phyloP scores from a whole-genome alignment of 495 filamentous ascomycete species.

The Aspergillus steynii region DNA sequence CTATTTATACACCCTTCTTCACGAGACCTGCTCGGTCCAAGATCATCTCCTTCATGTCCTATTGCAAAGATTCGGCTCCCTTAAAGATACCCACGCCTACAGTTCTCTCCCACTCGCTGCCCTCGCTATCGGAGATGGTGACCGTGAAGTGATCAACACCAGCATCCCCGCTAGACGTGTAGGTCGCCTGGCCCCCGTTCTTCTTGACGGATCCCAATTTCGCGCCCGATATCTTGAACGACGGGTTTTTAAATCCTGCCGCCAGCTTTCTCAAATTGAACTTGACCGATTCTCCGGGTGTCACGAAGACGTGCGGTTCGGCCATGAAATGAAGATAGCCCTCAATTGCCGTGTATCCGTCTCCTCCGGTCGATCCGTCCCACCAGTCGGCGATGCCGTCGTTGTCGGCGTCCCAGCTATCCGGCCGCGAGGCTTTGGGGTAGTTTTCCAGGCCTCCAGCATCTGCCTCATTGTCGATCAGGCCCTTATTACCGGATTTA shows the following conservation, averaged over 20 bases:
- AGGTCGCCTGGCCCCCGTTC: not conserved
- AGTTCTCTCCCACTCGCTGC: slow-evolving; percentile 8
- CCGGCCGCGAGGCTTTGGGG: slow-evolving; percentile 5
- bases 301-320: slow-evolving; percentile 10
- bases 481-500: slow-evolving; percentile 9
- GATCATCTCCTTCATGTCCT: not conserved
- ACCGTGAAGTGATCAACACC: slow-evolving; percentile 9
- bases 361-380: slow-evolving; percentile 10
- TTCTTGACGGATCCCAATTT: slow-evolving; percentile 4
- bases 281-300: not conserved
- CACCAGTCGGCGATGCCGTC: slow-evolving; percentile 17
- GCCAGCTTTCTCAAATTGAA: slow-evolving; percentile 5
- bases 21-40: not conserved
- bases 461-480: slow-evolving; percentile 16
- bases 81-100: slow-evolving; percentile 12
- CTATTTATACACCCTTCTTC: not conserved
- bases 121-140: slow-evolving; percentile 1
- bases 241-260: slow-evolving; percentile 3
- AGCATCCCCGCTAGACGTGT: slow-evolving; percentile 7
- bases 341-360: slow-evolving; percentile 12
- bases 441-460: slow-evolving; percentile 13
- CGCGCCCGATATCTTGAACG: not conserved
- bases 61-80: not conserved
- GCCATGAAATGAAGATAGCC: slow-evolving; percentile 18
- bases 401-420: slow-evolving; percentile 11